Evolutionary conservation across 257 asterid genomes (phyloP).

Genomic region (Apocynum venetum): DNA sequence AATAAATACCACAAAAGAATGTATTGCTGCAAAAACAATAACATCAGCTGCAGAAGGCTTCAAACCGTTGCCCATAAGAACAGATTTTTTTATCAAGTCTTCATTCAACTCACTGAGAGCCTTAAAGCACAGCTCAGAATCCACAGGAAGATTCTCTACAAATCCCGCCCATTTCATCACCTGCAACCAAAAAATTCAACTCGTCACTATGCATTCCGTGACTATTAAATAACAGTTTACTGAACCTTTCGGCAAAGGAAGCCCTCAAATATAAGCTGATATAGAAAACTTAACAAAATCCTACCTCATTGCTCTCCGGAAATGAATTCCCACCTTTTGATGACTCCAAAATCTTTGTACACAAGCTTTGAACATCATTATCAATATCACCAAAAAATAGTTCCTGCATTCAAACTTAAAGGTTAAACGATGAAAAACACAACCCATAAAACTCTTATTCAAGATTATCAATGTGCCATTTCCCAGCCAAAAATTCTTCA

Average conservation of each 20-base stretch:
- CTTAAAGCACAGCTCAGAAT: conserved; percentile 29
- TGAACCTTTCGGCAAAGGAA: neutral
- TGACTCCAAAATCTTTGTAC: conserved; percentile 40
- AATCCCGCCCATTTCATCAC: conserved; percentile 52
- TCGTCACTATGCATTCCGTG: neutral
- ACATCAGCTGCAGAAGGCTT: conserved; percentile 65
- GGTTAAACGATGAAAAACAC: neutral
- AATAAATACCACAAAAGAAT: conserved; percentile 56
- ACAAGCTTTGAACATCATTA: conserved; percentile 45
- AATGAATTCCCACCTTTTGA: conserved; percentile 33
- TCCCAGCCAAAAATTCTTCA: neutral
- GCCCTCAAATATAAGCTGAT: neutral
- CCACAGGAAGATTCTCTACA: conserved; percentile 40
- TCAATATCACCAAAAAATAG: conserved; percentile 27
- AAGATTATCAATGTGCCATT: neutral
- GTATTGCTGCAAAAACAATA: conserved; percentile 57
- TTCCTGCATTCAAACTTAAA: conserved; percentile 36
- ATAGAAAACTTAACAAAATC: neutral
- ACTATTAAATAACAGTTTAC: neutral
- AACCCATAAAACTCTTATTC: neutral
- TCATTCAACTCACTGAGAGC: conserved; percentile 58
- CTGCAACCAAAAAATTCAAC: conserved; percentile 40
- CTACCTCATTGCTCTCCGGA: conserved; percentile 48
- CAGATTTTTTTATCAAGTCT: conserved; percentile 61
- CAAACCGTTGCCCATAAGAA: conserved; percentile 54